Base-by-base conservation (phyloP, 352 stramenopile species). In the Pseudoperonospora humuli region DNA sequence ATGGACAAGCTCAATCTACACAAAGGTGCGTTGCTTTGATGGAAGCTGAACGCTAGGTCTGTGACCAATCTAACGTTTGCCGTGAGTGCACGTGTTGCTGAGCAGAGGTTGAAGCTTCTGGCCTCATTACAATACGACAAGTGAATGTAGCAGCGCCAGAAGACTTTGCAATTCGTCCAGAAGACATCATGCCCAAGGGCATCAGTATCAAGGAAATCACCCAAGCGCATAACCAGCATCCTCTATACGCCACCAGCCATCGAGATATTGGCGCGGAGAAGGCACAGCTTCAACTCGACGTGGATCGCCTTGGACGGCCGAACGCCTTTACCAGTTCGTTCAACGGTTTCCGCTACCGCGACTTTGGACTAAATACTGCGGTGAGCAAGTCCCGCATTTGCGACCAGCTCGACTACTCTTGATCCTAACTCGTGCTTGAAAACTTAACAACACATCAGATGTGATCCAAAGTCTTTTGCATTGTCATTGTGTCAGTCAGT, bases 271-370 rank as follows among this genome's bases (percentile, higher is more conserved):
- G n/a, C n/a, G n/a, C n/a, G n/a, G n/a, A n/a, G n/a, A n/a, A n/a
- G n/a, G n/a, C n/a, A n/a, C n/a, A n/a, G n/a, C n/a, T n/a, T n/a
- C n/a, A n/a, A n/a, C n/a, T n/a, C n/a, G n/a, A n/a, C n/a, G n/a
- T n/a, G n/a, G n/a, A n/a, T n/a, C n/a, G n/a, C n/a, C n/a, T n/a
- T n/a, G n/a, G n/a, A n/a, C n/a, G 75, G 0, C 79, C 75, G 8
- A 86, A 84, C 49, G 82, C 61, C 1, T 88, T 91, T 57, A 87
- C 79, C 9, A 81, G 64, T 17, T 85, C 79, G n/a, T 91, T 91
- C 62, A 86, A 91, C 50, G 79, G 79, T 20, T 88, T 91, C 39
- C 79, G 69, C 19, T 91, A 85, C 60, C 74, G 79, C 20, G 76
- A 91, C 59, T 88, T 83, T 47, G 79, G 79, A 1, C 61, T 91